Percentiles rank a stretch among this genome's conserved stretches.
phyloP scores from a whole-genome alignment of 108 stramenopile species.

The Discostella pseudostelligera region DNA sequence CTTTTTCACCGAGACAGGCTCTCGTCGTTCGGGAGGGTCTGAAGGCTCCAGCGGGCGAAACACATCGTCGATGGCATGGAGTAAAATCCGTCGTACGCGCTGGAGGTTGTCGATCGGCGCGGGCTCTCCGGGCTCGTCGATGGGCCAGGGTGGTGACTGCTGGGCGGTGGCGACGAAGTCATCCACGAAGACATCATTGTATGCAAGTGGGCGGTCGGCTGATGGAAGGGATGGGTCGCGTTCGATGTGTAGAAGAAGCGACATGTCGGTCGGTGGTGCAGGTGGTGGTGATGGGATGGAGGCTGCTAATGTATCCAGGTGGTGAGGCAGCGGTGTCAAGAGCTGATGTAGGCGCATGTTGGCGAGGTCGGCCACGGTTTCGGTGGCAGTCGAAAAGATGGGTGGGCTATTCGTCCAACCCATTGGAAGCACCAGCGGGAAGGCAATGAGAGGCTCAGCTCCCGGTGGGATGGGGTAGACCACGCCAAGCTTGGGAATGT shows the following conservation, averaged over 20 bases:
- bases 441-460: constrained; percentile 9
- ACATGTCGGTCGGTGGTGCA: background rate
- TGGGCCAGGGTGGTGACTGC: constrained; percentile 21
- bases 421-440: constrained; percentile 2
- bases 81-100: background rate
- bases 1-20: constrained; percentile 43
- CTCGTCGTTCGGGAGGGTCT: constrained; percentile 25
- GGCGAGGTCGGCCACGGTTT: constrained; percentile 2
- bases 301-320: background rate
- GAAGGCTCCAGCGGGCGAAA: constrained; percentile 17
- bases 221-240: constrained; percentile 1
- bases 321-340: background rate
- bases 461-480: constrained; percentile 4
- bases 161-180: background rate
- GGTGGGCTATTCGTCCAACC: constrained; percentile 13
- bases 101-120: background rate
- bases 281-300: background rate
- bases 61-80: constrained; percentile 25
- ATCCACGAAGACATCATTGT: constrained; percentile 23
- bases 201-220: background rate
- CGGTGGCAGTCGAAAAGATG: constrained; percentile 5
- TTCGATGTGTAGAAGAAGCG: background rate
- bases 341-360: background rate
- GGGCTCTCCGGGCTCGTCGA: background rate
- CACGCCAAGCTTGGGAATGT: constrained; percentile 13